These are phyloP conservation scores for Beauveria caledonica DNA, from an alignment of 2,329 filamentous ascomycete species.

Conservation along the genomic window DNA sequence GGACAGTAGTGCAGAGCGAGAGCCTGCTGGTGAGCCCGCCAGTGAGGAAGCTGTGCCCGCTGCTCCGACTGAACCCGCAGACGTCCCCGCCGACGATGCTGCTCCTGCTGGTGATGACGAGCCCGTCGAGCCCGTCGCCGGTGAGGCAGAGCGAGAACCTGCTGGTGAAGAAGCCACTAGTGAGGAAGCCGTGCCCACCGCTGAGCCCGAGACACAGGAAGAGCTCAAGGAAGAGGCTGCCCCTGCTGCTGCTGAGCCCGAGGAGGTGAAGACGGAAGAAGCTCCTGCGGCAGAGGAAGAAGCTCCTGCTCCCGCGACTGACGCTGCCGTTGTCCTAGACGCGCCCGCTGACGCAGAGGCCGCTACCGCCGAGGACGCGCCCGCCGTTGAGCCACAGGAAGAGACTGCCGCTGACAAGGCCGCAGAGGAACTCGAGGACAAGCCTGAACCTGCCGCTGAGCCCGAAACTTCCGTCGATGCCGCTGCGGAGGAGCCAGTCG, in stretches of 20 bases:
- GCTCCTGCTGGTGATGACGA: not conserved
- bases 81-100: not conserved
- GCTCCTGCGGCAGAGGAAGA: not conserved
- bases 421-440: not conserved
- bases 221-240: not conserved
- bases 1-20: not conserved
- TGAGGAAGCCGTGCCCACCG: constrained; percentile 1
- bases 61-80: not conserved
- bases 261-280: not conserved
- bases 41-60: not conserved
- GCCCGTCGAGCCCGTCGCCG: not conserved
- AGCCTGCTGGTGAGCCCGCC: not conserved
- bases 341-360: not conserved
- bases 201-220: not conserved
- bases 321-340: not conserved
- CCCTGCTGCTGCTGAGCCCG: not conserved
- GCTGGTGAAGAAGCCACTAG: not conserved
- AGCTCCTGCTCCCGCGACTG: not conserved
- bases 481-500: not conserved
- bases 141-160: constrained; percentile 6
- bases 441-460: not conserved
- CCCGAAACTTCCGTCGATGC: not conserved
- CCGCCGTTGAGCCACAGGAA: not conserved
- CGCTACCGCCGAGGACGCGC: not conserved
- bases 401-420: not conserved